Base-by-base conservation (phyloP, 352 stramenopile genomes). In the Pythium dissimile region DNA sequence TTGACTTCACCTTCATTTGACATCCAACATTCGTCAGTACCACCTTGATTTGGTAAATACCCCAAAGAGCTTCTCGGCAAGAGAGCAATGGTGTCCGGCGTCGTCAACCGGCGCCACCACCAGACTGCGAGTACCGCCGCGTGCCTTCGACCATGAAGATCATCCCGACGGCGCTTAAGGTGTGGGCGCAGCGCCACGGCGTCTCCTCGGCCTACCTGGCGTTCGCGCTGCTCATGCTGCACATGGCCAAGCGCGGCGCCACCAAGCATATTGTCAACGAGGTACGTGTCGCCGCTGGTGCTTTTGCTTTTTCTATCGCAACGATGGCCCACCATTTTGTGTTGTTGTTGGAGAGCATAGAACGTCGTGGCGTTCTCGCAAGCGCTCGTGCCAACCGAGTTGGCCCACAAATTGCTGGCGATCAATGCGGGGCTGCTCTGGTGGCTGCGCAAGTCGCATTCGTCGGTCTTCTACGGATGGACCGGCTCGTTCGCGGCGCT, bases 361-460 rank as follows among this genome's bases (percentile, higher is more conserved):
- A 64, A 64, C 35, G 37, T 69, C 16, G 21, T 87, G 41, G 75
- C 69, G n/a, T 83, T 89, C 65, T 80, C 79, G 20, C 65, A 67
- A 20, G 72, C 76, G 11, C 66, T 85, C 54, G 46, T 88, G 20
- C 75, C 77, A 28, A 80, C 73, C 5, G 77, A 88, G 62, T 71
- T 86, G n/a, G 65, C 75, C 39, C 77, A 88, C 64, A 83, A 77
- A 21, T 49, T 88, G 38, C 24, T 88, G 18, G 64, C 67, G 6
- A 15, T 86, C 39, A 80, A 88, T 44, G 71, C 60, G 11, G 52
- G 55, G 2, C 63, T 80, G 9, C 61, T 87, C 16, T 84, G 67
- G 57, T 77, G 63, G 21, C 54, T 80, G 46, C 66, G 73, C 54
- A 80, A 80, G 60, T 72, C 62, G 4, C 67, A 72, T 20, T 34